phyloP scores from a whole-genome alignment of 2,329 filamentous ascomycete species.

The Alternaria ethzedia region DNA sequence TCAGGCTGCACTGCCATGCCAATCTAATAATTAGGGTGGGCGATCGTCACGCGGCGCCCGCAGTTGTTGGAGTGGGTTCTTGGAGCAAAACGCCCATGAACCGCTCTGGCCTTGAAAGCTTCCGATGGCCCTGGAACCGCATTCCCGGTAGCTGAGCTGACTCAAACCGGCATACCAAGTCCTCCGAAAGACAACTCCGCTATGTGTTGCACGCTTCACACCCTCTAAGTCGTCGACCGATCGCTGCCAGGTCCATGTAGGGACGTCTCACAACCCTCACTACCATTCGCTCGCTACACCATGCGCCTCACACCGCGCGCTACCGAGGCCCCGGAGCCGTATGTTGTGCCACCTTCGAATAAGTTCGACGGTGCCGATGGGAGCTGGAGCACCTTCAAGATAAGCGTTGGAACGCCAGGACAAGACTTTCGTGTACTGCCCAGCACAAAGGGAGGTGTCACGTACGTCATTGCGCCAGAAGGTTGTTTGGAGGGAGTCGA shows the following conservation, averaged over 20 bases:
- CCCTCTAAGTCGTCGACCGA: neutral
- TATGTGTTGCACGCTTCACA: slow-evolving; percentile 1
- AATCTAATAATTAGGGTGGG: slow-evolving; percentile 10
- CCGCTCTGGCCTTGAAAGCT: neutral
- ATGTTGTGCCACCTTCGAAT: slow-evolving; percentile 41
- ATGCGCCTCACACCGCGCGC: slow-evolving; percentile 32
- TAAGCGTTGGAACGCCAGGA: slow-evolving; percentile 49
- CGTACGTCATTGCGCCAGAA: slow-evolving; percentile 42
- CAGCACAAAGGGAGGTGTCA: slow-evolving; percentile 42
- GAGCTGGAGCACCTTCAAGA: slow-evolving; percentile 51
- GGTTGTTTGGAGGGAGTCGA: slow-evolving; percentile 40
- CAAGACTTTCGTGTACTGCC: slow-evolving; percentile 48
- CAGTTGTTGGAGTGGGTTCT: neutral
- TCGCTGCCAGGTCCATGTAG: neutral
- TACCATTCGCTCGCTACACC: slow-evolving; percentile 15
- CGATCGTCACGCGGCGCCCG: neutral
- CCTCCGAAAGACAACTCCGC: neutral
- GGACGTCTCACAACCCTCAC: neutral
- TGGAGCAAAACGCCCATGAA: neutral
- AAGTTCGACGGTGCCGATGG: slow-evolving; percentile 52
- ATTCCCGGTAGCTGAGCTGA: neutral
- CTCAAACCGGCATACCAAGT: neutral
- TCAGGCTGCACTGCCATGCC: slow-evolving; percentile 1
- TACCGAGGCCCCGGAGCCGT: slow-evolving; percentile 28
- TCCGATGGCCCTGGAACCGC: neutral